These are phyloP conservation scores for Tetrapisispora arboricola DNA, from an alignment of 805 yeast genomes.

Conservation along the genomic window DNA sequence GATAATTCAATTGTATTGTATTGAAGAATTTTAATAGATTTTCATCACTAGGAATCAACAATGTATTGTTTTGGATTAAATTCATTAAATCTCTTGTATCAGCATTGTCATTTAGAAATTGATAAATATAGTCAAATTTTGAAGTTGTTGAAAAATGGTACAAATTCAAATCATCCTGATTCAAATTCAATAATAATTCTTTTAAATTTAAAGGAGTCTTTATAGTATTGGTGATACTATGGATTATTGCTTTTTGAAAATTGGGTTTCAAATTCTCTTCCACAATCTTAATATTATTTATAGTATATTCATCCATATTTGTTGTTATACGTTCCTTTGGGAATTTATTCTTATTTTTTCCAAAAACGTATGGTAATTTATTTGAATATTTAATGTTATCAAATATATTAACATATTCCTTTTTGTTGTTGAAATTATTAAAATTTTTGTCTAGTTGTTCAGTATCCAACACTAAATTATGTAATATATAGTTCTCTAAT, in stretches of 20 bases:
- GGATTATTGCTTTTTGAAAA: slow-evolving; percentile 55
- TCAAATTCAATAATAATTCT: slow-evolving; percentile 25
- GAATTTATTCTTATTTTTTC: slow-evolving; percentile 1
- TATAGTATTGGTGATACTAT: slow-evolving; percentile 45
- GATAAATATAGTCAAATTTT: slow-evolving; percentile 3
- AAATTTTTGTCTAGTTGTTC: slow-evolving; percentile 8
- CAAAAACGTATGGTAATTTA: background rate
- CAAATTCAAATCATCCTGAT: slow-evolving; percentile 1
- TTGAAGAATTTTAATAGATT: slow-evolving; percentile 27
- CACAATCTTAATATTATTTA: slow-evolving; percentile 32
- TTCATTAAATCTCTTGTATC: slow-evolving; percentile 3
- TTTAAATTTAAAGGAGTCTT: slow-evolving; percentile 30
- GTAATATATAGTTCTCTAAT: slow-evolving; percentile 22
- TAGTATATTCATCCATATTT: no score
- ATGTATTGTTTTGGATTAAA: slow-evolving; percentile 30
- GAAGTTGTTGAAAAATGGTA: slow-evolving; percentile 4
- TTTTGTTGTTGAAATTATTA: background rate
- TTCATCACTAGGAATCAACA: slow-evolving; percentile 38
- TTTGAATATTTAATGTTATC: background rate
- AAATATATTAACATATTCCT: background rate
- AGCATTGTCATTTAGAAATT: background rate
- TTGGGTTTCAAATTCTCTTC: slow-evolving; percentile 49
- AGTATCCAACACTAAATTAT: slow-evolving; percentile 31
- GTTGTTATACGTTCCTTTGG: no score
- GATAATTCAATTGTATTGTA: slow-evolving; percentile 37